phyloP scores from a whole-genome alignment of 768 basidiomycete genomes.

The Calocera viscosa region DNA sequence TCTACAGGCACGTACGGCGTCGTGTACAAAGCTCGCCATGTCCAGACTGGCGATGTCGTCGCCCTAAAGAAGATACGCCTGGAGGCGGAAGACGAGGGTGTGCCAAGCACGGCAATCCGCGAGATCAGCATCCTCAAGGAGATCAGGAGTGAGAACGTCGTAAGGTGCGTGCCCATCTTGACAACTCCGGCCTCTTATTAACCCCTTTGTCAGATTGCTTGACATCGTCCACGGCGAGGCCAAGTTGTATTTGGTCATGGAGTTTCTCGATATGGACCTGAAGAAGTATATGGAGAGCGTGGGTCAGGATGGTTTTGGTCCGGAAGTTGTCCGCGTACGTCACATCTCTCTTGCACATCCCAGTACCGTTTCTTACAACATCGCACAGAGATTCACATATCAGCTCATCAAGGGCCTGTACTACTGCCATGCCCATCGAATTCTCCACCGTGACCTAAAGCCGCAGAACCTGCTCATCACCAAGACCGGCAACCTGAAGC shows the following conservation, averaged over 20 bases:
- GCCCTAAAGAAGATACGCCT: slow-evolving; percentile 98
- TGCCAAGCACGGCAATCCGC: slow-evolving; percentile 93
- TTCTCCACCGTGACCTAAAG: slow-evolving; percentile 94
- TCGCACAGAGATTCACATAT: slow-evolving; percentile 79
- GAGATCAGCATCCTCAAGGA: slow-evolving; percentile 97
- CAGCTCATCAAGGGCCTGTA: slow-evolving; percentile 84
- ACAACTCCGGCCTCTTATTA: background rate
- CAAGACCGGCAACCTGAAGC: slow-evolving; percentile 77
- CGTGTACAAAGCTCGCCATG: slow-evolving; percentile 91
- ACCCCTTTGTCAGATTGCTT: slow-evolving; percentile 48
- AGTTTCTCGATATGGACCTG: slow-evolving; percentile 92
- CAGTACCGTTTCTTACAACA: background rate
- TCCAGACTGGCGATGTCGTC: slow-evolving; percentile 66
- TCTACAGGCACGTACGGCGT: slow-evolving; percentile 87
- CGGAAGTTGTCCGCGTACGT: slow-evolving; percentile 8
- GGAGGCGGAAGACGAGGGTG: slow-evolving; percentile 97
- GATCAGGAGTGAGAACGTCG: slow-evolving; percentile 90
- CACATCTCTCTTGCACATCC: background rate
- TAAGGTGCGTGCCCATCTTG: slow-evolving; percentile 38
- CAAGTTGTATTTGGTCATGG: slow-evolving; percentile 95
- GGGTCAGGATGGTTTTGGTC: slow-evolving; percentile 40
- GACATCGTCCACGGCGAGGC: slow-evolving; percentile 96
- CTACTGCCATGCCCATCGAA: slow-evolving; percentile 90
- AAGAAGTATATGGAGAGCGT: slow-evolving; percentile 93
- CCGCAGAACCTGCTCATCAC: slow-evolving; percentile 93